phyloP scores from a whole-genome alignment of 2,329 filamentous ascomycete genomes.

The Pseudonectria buxi region DNA sequence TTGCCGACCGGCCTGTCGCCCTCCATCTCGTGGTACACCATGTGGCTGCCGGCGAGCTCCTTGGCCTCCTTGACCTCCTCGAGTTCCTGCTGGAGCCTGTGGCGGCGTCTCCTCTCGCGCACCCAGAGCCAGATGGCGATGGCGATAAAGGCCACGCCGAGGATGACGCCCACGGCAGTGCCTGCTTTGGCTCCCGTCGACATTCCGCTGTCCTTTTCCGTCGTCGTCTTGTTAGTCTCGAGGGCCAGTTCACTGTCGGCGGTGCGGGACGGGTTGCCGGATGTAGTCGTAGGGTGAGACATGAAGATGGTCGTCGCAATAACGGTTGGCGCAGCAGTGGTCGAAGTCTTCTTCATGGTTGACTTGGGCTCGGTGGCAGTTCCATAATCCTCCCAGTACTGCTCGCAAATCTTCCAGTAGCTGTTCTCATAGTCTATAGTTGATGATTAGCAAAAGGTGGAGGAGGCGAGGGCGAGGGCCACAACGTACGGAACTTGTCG shows the following conservation, averaged over 20 bases:
- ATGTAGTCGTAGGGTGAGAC: conserved; percentile 1
- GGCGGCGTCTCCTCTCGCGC: conserved; percentile 14
- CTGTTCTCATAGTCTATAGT: conserved; percentile 18
- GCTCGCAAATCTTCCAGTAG: conserved; percentile 22
- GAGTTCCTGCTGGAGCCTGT: conserved; percentile 8
- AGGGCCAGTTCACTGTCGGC: background rate
- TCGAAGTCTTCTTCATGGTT: conserved; percentile 1
- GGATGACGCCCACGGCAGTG: conserved; percentile 11
- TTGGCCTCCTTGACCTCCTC: conserved; percentile 1
- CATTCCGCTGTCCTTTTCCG: background rate
- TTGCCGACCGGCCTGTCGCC: too few species aligned
- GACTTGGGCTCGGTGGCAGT: conserved; percentile 17
- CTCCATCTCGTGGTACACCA: too few species aligned
- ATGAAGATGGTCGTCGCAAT: background rate
- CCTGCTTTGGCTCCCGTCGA: conserved; percentile 15
- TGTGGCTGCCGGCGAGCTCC: too few species aligned
- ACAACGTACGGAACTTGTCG: conserved; percentile 15
- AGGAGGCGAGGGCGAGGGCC: too few species aligned
- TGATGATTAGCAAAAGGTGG: conserved; percentile 1
- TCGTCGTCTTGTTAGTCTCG: background rate
- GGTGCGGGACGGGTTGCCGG: background rate
- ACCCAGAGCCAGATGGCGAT: conserved; percentile 14
- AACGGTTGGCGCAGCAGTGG: conserved; percentile 1
- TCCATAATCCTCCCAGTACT: conserved; percentile 20
- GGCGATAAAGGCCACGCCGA: conserved; percentile 11